Conservation (phyloP, 805 yeast species). For the Lipomyces chichibuensis region DNA sequence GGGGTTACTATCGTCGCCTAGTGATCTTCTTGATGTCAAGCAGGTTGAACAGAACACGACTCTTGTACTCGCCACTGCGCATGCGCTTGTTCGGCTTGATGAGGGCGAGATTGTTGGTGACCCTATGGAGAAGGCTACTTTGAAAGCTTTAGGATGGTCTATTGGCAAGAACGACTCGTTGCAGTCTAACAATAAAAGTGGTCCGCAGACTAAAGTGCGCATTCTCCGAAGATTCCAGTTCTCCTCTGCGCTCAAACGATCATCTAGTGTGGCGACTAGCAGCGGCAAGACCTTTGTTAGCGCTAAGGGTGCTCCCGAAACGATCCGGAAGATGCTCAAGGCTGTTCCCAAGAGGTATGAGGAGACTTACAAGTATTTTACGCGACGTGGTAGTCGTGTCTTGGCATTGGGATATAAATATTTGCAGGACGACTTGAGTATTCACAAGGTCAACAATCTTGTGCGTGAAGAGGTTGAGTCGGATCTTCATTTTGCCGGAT, state of each 20-base stretch:
- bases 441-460: slow-evolving; percentile 58
- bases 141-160: slow-evolving; percentile 83
- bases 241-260: slow-evolving; percentile 92
- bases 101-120: slow-evolving; percentile 99
- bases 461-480: slow-evolving; percentile 78
- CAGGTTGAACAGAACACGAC: slow-evolving; percentile 73
- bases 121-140: slow-evolving; percentile 97
- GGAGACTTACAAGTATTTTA: slow-evolving; percentile 81
- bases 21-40: slow-evolving; percentile 53
- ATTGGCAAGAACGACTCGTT: slow-evolving; percentile 71
- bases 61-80: slow-evolving; percentile 87
- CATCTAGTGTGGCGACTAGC: slow-evolving; percentile 60
- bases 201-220: slow-evolving; percentile 51
- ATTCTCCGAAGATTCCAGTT: slow-evolving; percentile 95
- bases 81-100: slow-evolving; percentile 89
- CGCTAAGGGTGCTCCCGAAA: slow-evolving; percentile 98
- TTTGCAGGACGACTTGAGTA: slow-evolving; percentile 54
- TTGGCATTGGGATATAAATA: slow-evolving; percentile 89
- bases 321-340: slow-evolving; percentile 74
- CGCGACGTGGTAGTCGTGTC: slow-evolving; percentile 95
- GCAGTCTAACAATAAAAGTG: slow-evolving; percentile 26
- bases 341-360: slow-evolving; percentile 80
- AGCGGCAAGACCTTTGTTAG: slow-evolving; percentile 67
- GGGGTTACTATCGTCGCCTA: slow-evolving; percentile 56
- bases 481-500: slow-evolving; percentile 80